phyloP scores from a whole-genome alignment of 371 early-diverging fungal species.

The Circinella minor region DNA sequence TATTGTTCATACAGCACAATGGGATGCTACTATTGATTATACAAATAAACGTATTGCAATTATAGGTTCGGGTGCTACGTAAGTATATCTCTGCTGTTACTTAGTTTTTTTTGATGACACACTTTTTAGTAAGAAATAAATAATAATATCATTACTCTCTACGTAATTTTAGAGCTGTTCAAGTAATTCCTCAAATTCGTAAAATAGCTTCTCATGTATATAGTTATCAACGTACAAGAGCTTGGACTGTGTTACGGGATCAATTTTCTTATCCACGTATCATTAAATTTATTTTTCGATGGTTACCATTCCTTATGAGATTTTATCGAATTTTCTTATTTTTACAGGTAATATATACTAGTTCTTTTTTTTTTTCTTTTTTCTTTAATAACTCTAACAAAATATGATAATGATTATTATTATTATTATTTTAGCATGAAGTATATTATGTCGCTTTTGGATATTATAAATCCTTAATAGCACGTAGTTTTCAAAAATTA shows the following conservation, averaged over 20 bases:
- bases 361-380: no score
- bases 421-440: no score
- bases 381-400: no score
- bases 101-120: no score
- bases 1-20: constrained; percentile 53
- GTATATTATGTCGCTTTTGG: constrained; percentile 20
- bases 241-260: constrained; percentile 48
- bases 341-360: constrained; percentile 22
- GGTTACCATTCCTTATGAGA: constrained; percentile 29
- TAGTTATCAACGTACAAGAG: constrained; percentile 61
- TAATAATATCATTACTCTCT: no score
- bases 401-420: no score
- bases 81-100: no score
- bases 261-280: constrained; percentile 17
- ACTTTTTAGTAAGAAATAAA: no score
- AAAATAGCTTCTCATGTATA: constrained; percentile 50
- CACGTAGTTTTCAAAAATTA: not conserved
- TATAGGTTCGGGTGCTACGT: constrained; percentile 62
- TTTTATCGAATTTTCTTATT: constrained; percentile 24
- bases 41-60: constrained; percentile 57
- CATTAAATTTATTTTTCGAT: constrained; percentile 23
- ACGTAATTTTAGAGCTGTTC: constrained; percentile 58
- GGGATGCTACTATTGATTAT: constrained; percentile 52
- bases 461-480: constrained; percentile 7
- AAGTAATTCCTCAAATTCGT: constrained; percentile 54